Conservation (phyloP, 148 eudicot genomes). For the Simmondsia chinensis region DNA sequence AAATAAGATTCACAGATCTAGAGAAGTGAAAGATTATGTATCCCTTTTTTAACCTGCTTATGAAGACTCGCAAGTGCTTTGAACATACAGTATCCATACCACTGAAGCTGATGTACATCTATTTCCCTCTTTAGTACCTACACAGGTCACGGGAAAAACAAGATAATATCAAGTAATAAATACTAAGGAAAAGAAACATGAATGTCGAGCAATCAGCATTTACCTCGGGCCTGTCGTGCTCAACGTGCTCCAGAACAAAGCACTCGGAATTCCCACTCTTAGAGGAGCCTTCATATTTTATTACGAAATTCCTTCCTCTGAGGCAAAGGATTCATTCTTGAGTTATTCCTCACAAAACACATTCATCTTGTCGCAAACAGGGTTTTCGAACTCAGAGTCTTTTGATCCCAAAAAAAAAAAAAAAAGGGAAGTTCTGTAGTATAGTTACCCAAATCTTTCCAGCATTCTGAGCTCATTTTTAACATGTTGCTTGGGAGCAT, state of each 20-base stretch:
- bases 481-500: conserved; percentile 67
- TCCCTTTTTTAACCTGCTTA: conserved; percentile 62
- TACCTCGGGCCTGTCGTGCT: conserved; percentile 96
- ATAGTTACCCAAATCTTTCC: conserved; percentile 78
- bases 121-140: conserved; percentile 77
- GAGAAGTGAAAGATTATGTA: too few species aligned
- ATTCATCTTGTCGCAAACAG: background rate
- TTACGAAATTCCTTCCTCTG: conserved; percentile 85
- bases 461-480: conserved; percentile 88
- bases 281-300: conserved; percentile 61
- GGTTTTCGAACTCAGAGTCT: too few species aligned
- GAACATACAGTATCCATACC: conserved; percentile 94
- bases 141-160: background rate
- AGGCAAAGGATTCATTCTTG: conserved; percentile 4
- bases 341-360: background rate
- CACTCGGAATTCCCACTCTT: conserved; percentile 66
- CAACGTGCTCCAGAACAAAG: conserved; percentile 82
- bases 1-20: background rate
- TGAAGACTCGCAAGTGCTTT: conserved; percentile 84
- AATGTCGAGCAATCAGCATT: conserved; percentile 2
- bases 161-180: background rate
- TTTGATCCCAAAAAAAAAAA: too few species aligned
- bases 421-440: background rate
- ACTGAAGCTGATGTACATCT: conserved; percentile 51
- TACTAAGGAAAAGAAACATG: background rate